Percentiles rank a stretch among this genome's conserved stretches.
phyloP scores from a whole-genome alignment of 371 early-diverging fungal genomes.

The Vairimorpha necatrix region DNA sequence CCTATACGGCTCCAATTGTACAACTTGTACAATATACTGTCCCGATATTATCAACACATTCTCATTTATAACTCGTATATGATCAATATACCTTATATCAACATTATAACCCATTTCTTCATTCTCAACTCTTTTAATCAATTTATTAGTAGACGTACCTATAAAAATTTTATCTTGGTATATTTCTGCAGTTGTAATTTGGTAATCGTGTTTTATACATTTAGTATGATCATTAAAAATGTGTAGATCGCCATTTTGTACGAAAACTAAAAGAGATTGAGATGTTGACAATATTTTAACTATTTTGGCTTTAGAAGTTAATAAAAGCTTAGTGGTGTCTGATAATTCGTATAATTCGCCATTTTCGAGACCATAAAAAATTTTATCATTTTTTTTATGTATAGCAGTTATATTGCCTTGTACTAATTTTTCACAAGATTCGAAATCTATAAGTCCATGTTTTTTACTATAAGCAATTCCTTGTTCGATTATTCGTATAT shows the following conservation, averaged over 20 bases:
- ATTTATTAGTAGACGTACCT: neutral
- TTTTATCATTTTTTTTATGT: neutral
- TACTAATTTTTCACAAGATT: neutral
- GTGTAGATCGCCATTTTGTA: neutral
- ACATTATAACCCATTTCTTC: neutral
- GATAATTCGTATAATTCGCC: neutral
- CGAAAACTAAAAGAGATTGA: neutral
- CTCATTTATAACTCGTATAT: neutral
- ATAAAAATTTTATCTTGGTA: neutral
- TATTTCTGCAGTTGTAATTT: neutral
- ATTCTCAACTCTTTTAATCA: neutral
- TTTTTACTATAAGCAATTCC: neutral
- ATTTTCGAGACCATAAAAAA: neutral
- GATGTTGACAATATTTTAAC: neutral
- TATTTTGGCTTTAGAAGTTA: neutral
- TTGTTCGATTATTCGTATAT: neutral
- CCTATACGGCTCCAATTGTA: neutral
- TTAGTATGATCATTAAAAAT: neutral
- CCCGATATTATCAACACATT: neutral
- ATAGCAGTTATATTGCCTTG: neutral
- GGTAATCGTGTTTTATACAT: neutral
- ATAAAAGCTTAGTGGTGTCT: neutral
- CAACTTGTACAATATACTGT: neutral
- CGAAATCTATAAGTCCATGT: neutral
- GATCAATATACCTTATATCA: neutral